Percentiles rank a stretch among this genome's conserved stretches.
These are phyloP conservation scores for Macroventuria anomochaeta DNA, from an alignment of 2,329 filamentous ascomycete species.

Conservation along the genomic window DNA sequence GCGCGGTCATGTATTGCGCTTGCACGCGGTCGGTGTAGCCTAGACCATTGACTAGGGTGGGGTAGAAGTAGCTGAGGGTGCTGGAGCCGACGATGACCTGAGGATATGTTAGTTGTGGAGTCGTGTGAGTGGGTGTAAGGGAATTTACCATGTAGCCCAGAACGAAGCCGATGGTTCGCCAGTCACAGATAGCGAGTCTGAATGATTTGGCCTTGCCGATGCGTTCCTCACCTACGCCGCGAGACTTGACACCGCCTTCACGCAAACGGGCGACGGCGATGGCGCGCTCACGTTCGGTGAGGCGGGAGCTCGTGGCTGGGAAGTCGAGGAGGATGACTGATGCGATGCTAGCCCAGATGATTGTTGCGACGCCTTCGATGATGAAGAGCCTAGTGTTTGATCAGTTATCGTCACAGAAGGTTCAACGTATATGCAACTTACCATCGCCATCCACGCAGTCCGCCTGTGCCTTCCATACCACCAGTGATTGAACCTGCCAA, in stretches of 20 bases:
- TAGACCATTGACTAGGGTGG: constrained; percentile 59
- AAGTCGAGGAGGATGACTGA: constrained; percentile 59
- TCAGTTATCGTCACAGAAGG: background rate
- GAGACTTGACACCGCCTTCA: constrained; percentile 51
- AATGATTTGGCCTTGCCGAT: constrained; percentile 50
- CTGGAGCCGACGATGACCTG: constrained; percentile 56
- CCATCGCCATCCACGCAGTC: constrained; percentile 61
- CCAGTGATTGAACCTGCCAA: constrained; percentile 58
- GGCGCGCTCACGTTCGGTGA: constrained; percentile 52
- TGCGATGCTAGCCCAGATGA: constrained; percentile 53
- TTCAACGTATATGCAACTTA: constrained; percentile 24
- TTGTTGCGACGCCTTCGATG: constrained; percentile 46
- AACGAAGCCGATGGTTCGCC: constrained; percentile 58
- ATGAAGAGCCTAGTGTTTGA: constrained; percentile 7
- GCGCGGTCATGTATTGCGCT: constrained; percentile 61
- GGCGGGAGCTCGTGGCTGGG: constrained; percentile 54
- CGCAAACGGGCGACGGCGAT: constrained; percentile 55
- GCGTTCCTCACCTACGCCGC: constrained; percentile 36
- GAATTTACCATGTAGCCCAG: constrained; percentile 57
- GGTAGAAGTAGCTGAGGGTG: constrained; percentile 63
- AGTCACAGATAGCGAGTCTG: constrained; percentile 51
- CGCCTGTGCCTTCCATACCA: constrained; percentile 54
- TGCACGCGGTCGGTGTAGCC: constrained; percentile 54
- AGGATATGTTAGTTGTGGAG: constrained; percentile 5
- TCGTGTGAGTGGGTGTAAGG: fast-evolving